Conservation (phyloP, 1,139 yeast genomes). For the Lodderomyces oxycetoniae region DNA sequence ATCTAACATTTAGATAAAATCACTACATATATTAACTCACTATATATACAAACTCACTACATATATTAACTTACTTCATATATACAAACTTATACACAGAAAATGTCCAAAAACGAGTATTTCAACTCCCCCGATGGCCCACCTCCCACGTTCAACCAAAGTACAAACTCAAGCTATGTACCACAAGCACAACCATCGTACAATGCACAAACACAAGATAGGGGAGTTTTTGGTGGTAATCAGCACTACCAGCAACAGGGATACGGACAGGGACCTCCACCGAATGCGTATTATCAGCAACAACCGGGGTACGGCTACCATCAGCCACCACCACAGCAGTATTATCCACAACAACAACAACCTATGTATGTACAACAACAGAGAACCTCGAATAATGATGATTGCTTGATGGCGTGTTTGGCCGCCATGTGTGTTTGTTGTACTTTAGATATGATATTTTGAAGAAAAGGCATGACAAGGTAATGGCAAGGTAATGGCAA, state of each 20-base stretch:
- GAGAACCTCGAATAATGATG: slow-evolving; percentile 29
- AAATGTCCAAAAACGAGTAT: slow-evolving; percentile 23
- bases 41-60: too few species aligned
- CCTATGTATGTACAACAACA: slow-evolving; percentile 65
- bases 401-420: slow-evolving; percentile 64
- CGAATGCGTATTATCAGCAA: slow-evolving; percentile 11
- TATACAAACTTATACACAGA: slow-evolving; percentile 1
- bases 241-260: slow-evolving; percentile 22
- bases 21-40: too few species aligned
- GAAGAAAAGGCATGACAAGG: too few species aligned
- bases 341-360: slow-evolving; percentile 35
- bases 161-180: slow-evolving; percentile 14
- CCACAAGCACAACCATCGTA: slow-evolving; percentile 39
- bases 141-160: slow-evolving; percentile 40
- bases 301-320: slow-evolving; percentile 17
- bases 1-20: too few species aligned
- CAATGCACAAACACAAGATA: slow-evolving; percentile 24
- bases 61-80: too few species aligned
- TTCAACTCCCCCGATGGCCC: slow-evolving; percentile 42
- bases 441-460: slow-evolving; percentile 64
- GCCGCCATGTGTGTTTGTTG: slow-evolving; percentile 74
- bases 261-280: slow-evolving; percentile 24
- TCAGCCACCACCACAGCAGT: slow-evolving; percentile 21
- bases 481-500: too few species aligned
- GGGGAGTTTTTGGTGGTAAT: slow-evolving; percentile 24